A percentile compares a stretch with the other conserved stretches of the same genome.
These are phyloP conservation scores for Cladosporium sp. DNA, from an alignment of 2,329 filamentous ascomycete genomes.

Conservation along the genomic window DNA sequence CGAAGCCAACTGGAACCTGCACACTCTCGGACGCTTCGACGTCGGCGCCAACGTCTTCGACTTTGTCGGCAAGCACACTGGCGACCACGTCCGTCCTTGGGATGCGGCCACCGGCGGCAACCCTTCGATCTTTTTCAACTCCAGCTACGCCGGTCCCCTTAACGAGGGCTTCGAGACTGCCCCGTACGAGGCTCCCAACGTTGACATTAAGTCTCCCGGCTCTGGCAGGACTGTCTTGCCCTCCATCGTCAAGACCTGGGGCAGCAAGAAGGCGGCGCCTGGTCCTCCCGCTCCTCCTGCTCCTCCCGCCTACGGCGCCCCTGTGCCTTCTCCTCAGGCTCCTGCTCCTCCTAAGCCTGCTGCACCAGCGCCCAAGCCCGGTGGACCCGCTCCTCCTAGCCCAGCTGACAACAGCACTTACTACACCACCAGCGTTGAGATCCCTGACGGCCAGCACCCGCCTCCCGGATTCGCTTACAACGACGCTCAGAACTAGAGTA, in stretches of 20 bases:
- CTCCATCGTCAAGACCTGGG: slow-evolving; percentile 24
- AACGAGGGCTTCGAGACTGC: slow-evolving; percentile 22
- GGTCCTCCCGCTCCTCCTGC: background rate
- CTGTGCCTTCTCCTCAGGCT: background rate
- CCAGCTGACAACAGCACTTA: slow-evolving; percentile 14
- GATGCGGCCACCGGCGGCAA: slow-evolving; percentile 23
- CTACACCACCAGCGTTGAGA: slow-evolving; percentile 29
- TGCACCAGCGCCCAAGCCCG: background rate
- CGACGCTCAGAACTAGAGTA: slow-evolving; percentile 9
- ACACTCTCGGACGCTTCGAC: slow-evolving; percentile 45
- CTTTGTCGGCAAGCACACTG: slow-evolving; percentile 33
- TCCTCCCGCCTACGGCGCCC: background rate
- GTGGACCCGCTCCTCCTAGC: background rate
- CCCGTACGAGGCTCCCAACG: slow-evolving; percentile 29
- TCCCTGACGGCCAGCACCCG: slow-evolving; percentile 31
- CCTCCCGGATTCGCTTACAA: slow-evolving; percentile 5
- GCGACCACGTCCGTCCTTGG: slow-evolving; percentile 27
- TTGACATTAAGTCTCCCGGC: slow-evolving; percentile 22
- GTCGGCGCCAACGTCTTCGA: slow-evolving; percentile 45
- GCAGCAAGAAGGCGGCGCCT: background rate
- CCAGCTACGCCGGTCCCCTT: slow-evolving; percentile 32
- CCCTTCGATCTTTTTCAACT: slow-evolving; percentile 30
- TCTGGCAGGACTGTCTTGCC: slow-evolving; percentile 29
- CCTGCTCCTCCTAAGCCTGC: background rate
- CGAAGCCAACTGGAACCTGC: slow-evolving; percentile 43